These are phyloP conservation scores for Aspergillus persii DNA, from an alignment of 2,329 filamentous ascomycete species.

Conservation along the genomic window DNA sequence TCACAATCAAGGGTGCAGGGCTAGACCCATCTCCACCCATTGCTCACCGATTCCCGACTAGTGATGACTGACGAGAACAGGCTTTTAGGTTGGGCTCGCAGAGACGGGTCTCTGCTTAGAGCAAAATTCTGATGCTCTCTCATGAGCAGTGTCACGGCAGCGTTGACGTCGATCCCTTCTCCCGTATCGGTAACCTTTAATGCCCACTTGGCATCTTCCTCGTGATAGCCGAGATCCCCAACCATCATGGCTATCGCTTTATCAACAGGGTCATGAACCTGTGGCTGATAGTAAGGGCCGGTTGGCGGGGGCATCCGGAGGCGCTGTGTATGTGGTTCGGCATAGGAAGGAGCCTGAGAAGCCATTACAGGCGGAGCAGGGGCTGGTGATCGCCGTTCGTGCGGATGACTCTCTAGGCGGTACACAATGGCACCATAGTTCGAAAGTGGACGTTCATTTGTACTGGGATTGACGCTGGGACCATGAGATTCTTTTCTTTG, in stretches of 20 bases:
- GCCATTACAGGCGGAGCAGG: constrained; percentile 22
- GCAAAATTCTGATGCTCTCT: constrained; percentile 34
- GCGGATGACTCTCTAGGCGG: constrained; percentile 28
- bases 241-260: constrained; percentile 57
- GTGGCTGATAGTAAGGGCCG: constrained; percentile 11
- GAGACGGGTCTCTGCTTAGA: constrained; percentile 15
- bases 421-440: constrained; percentile 37
- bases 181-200: constrained; percentile 60
- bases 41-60: constrained; percentile 24
- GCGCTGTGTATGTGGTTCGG: neutral
- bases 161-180: constrained; percentile 56
- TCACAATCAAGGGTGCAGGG: constrained; percentile 25
- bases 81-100: constrained; percentile 15
- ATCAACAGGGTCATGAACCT: constrained; percentile 54
- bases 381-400: constrained; percentile 13
- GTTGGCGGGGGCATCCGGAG: neutral
- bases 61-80: constrained; percentile 26
- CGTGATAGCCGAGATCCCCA: constrained; percentile 57
- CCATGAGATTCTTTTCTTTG: constrained; percentile 20
- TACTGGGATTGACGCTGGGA: constrained; percentile 10
- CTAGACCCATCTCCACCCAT: constrained; percentile 42
- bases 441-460: constrained; percentile 40
- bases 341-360: constrained; percentile 4
- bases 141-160: constrained; percentile 56
- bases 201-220: constrained; percentile 56